A percentile compares a stretch with the other conserved stretches of the same genome.
phyloP scores from a whole-genome alignment of 1,284 basidiomycete genomes.

The Cryptococcus floricola region DNA sequence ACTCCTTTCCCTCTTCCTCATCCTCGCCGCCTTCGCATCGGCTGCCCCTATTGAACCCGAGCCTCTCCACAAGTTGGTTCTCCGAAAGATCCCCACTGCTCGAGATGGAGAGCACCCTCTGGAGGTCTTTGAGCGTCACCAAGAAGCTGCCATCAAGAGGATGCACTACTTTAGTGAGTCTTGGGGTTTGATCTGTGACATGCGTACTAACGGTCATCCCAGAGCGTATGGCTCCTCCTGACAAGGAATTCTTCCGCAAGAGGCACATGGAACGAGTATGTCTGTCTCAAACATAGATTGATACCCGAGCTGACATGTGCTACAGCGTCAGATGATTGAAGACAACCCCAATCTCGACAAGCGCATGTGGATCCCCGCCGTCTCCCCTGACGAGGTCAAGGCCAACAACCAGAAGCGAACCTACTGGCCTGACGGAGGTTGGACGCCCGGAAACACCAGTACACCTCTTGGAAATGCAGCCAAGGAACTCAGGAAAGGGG shows the following conservation, averaged over 20 bases:
- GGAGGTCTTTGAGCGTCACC: slow-evolving; percentile 7
- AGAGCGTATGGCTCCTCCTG: slow-evolving; percentile 5
- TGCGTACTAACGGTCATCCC: not conserved
- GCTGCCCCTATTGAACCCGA: not conserved
- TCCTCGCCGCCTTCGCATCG: not conserved
- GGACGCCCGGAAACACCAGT: not conserved
- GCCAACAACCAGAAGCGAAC: slow-evolving; percentile 2
- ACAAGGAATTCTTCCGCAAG: slow-evolving; percentile 2
- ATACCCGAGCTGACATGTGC: not conserved
- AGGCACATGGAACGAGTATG: not conserved
- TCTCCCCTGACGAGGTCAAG: not conserved
- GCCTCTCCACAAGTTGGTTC: not conserved
- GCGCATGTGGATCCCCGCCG: slow-evolving; percentile 3
- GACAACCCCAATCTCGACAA: slow-evolving; percentile 5
- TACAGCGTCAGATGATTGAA: slow-evolving; percentile 4
- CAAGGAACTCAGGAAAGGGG: not conserved
- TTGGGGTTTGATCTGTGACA: not conserved
- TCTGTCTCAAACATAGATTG: not conserved
- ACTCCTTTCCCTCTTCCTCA: not conserved
- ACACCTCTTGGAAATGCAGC: not conserved
- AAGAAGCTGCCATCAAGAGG: slow-evolving; percentile 7
- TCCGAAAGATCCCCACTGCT: slow-evolving; percentile 5
- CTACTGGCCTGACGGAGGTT: slow-evolving; percentile 2
- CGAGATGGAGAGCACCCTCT: slow-evolving; percentile 9
- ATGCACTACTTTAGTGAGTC: slow-evolving; percentile 7